Evolutionary conservation across 345 rosid genomes (phyloP).

Genomic region (Citrus trifoliata): DNA sequence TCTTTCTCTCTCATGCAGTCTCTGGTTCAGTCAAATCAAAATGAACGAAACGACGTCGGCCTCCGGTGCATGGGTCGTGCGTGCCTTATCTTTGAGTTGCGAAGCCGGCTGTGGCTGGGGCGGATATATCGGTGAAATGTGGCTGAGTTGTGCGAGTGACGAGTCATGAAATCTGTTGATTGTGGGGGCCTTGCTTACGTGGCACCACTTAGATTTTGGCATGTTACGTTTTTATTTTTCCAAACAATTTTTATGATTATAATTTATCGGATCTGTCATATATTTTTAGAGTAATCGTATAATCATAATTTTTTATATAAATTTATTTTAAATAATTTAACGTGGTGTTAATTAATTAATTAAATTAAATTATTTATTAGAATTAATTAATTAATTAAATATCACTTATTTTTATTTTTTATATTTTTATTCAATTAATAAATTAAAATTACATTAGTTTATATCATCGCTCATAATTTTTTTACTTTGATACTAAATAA

Average conservation of each 20-base stretch:
- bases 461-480: too few relatives aligned
- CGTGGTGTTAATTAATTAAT: too few relatives aligned
- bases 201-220: conserved; percentile 15
- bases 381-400: too few relatives aligned
- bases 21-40: neutral
- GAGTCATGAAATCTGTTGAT: neutral
- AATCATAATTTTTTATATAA: too few relatives aligned
- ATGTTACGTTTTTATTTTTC: conserved; percentile 19
- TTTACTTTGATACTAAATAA: too few relatives aligned
- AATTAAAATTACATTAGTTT: too few relatives aligned
- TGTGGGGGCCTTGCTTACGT: neutral
- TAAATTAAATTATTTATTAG: too few relatives aligned
- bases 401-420: too few relatives aligned
- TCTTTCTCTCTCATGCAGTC: conserved; percentile 62
- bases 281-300: too few relatives aligned
- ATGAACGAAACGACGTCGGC: neutral
- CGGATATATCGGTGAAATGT: neutral
- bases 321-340: too few relatives aligned
- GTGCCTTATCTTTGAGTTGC: neutral
- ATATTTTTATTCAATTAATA: too few relatives aligned
- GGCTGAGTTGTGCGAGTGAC: neutral
- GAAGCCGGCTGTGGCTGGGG: neutral
- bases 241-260: conserved; percentile 1
- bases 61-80: neutral
- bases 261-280: neutral